A percentile compares a stretch with the other conserved stretches of the same genome.
phyloP scores from a whole-genome alignment of 192 early-diverging fungal species.

The Glomus cerebriforme region DNA sequence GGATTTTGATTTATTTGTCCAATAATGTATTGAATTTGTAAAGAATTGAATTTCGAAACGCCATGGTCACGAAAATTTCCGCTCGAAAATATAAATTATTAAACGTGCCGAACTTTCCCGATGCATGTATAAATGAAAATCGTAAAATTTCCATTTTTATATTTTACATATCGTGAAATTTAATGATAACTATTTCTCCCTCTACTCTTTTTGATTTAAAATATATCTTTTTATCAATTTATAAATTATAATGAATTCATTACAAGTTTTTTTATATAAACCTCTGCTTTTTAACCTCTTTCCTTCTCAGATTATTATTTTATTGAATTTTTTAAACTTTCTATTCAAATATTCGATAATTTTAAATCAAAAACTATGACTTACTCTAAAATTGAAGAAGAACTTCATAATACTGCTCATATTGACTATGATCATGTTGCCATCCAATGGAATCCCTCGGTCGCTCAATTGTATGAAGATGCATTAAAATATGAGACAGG shows the following conservation, averaged over 20 bases:
- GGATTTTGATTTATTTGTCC: background rate
- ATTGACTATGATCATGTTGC: conserved; percentile 81
- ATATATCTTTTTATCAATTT: background rate
- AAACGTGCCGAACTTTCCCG: background rate
- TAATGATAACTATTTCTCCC: background rate
- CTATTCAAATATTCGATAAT: background rate
- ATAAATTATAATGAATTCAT: background rate
- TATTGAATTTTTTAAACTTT: background rate
- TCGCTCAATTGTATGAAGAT: conserved; percentile 91
- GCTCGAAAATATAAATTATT: background rate
- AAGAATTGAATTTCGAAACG: background rate
- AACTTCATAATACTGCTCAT: conserved; percentile 43
- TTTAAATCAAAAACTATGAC: background rate
- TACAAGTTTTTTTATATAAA: background rate
- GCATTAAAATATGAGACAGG: conserved; percentile 83
- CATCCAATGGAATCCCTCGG: conserved; percentile 82
- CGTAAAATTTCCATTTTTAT: no score
- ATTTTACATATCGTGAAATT: background rate
- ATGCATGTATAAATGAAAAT: background rate
- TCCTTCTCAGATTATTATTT: background rate
- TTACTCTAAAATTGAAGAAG: conserved; percentile 31
- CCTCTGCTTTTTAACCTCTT: background rate
- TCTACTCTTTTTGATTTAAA: background rate
- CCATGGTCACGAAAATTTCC: background rate
- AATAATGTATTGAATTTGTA: background rate